Base-by-base conservation (phyloP, 306 rosid species). In the Vigna angularis region DNA sequence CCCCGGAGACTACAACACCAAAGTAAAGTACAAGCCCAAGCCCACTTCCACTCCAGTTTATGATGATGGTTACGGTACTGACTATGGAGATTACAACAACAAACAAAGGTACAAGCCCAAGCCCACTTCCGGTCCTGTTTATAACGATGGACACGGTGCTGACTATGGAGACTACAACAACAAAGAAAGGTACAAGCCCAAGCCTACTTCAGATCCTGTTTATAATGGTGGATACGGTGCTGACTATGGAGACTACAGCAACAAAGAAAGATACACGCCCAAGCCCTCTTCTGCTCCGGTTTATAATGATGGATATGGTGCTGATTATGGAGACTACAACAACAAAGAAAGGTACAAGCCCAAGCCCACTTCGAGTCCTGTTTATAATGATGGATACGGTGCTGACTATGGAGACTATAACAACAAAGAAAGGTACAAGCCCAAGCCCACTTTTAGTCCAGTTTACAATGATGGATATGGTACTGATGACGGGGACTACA, bases 261-360 rank as follows among this genome's bases (percentile, higher is more conserved):
- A 44, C 22, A 26, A 63, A 73, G 72, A 62, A 66, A 45, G 34
- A 20, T 85, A 84, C 5, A 24, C n/a, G 26, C n/a, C 64, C 58
- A 52, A 3, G 28, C 58, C 13, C 26, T 7, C 13, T 17, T 8
- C 1, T 0, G 0, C 1, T 52, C 26, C 58, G 0, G 13, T 52
- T 52, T 17, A 47, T n/a, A 14, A 20, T 20, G 30, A 28, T 17
- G 71, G 70, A 18, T 24, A 50, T 40, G 49, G 75, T 65, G 49
- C 17, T 47, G 28, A 42, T 17, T 7, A 30, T 4, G 42, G 22
- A 11, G 7, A 73, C 67, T 30, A 77, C 34, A 71, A 56, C 28
- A 77, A 80, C 24, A 28, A 58, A 76, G 73, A 63, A 77, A 30
- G 11, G 45, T 7, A 42, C 47, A 9, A 42, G 47, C 47, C 47